Evolutionary conservation across 2,329 filamentous ascomycete genomes (phyloP).

Genomic region (Sporothrix brasiliensis): DNA sequence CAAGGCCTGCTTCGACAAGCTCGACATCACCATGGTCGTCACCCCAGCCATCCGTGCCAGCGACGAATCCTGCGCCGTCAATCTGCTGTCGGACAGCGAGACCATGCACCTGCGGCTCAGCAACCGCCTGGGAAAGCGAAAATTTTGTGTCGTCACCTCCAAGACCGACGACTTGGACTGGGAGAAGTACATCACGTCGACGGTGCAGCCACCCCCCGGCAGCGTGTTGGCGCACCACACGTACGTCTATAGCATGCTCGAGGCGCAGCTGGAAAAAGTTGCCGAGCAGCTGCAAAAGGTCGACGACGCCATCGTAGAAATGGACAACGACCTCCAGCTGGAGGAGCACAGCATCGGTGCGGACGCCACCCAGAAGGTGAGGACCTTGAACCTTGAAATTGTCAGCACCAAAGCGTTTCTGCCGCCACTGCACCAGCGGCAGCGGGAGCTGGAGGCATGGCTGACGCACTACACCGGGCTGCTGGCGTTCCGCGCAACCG

Average conservation of each 20-base stretch:
- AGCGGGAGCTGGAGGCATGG: neutral
- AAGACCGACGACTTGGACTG: conserved; percentile 41
- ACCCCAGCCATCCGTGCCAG: conserved; percentile 38
- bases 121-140: conserved; percentile 37
- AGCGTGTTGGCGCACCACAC: neutral
- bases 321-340: neutral
- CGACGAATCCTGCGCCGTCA: conserved; percentile 38
- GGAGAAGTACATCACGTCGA: conserved; percentile 21
- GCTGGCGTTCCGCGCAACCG: conserved; percentile 4
- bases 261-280: neutral
- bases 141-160: conserved; percentile 40
- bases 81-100: conserved; percentile 40
- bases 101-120: conserved; percentile 40
- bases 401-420: neutral
- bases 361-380: neutral
- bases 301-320: neutral
- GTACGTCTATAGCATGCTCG: neutral
- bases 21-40: conserved; percentile 42
- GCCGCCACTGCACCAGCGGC: neutral
- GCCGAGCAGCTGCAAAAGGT: neutral
- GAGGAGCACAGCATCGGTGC: neutral
- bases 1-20: conserved; percentile 28
- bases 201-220: neutral
- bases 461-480: neutral
- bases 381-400: neutral